Evolutionary conservation across 192 early-diverging fungal genomes (phyloP), one percentile per base, ranked within the genome.

Genomic region (Helicostylum pulchrum): DNA sequence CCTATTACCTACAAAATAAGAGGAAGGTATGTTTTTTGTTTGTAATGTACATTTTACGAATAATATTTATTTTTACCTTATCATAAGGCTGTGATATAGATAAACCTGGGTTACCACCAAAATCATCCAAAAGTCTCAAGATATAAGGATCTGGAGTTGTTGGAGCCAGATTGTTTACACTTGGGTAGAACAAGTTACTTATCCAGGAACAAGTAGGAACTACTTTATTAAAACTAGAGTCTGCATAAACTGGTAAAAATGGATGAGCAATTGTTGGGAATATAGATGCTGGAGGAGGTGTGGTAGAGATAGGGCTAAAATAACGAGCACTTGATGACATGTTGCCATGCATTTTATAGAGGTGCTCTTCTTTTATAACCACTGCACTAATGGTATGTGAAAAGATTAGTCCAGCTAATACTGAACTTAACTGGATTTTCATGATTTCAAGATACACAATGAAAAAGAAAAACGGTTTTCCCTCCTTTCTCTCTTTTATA

Each of bases 121-220:
- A 58, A 12, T 58, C 44, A 45, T 75, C 73, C 17, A 75, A 32
- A 6, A 75, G 7, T 9, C 67, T 58, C 20, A 75, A 23, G n/a
- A 59, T 67, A 53, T 75, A 75, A 15, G 74, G 74, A 36, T 75
- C 74, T 12, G 74, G 57, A 5, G 61, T 62, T 19, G 74, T 75
- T 2, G 74, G 68, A 15, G 74, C 74, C 17, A 50, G 17, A 15
- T 70, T 50, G 17, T 71, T 20, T 3, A 36, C 21, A 42, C 74
- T 75, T 10, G 74, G 49, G 36, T 65, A 75, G 31, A 75, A 75
- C 12, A 75, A 50, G 48, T 75, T 75, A 20, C 61, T 53, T 0
- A 70, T 50, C 74, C 74, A 75, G 4, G 74, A 70, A 57, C 70
- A 71, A 17, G 74, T 75, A 19, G 74, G 74, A 1, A 70, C 68